Percentiles rank a stretch among this genome's conserved stretches.
phyloP scores from a whole-genome alignment of 2,329 filamentous ascomycete species.

The Apiospora aurea region DNA sequence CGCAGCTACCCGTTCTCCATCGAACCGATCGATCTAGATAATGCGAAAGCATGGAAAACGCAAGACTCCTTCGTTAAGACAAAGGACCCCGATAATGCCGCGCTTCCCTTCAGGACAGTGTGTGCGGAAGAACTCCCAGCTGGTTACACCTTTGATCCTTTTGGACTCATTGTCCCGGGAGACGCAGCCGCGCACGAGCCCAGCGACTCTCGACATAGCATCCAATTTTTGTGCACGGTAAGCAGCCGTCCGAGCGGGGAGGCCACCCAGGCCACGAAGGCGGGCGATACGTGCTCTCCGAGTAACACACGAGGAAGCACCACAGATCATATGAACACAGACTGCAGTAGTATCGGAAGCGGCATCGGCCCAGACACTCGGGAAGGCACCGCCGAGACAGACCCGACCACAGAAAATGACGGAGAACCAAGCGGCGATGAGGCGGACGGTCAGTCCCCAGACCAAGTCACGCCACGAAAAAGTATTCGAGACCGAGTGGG shows the following conservation, averaged over 20 bases:
- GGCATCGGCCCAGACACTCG: slow-evolving; percentile 11
- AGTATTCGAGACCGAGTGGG: background rate
- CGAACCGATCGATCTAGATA: slow-evolving; percentile 22
- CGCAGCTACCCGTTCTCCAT: slow-evolving; percentile 15
- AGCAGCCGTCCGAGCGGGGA: background rate
- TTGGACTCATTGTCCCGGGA: slow-evolving; percentile 18
- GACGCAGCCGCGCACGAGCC: background rate
- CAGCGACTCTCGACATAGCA: slow-evolving; percentile 17
- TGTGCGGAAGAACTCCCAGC: slow-evolving; percentile 4
- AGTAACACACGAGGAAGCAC: background rate
- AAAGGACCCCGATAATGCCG: slow-evolving; percentile 7
- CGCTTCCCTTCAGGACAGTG: slow-evolving; percentile 11
- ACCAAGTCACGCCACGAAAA: background rate
- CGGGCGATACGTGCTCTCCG: background rate
- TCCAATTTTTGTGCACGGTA: background rate
- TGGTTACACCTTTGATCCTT: slow-evolving; percentile 19
- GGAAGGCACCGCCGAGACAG: slow-evolving; percentile 12
- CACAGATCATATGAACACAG: slow-evolving; percentile 14
- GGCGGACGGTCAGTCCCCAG: background rate
- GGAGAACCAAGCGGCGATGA: slow-evolving; percentile 16
- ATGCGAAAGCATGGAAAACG: slow-evolving; percentile 19
- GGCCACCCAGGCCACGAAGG: background rate
- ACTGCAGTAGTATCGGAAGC: slow-evolving; percentile 15
- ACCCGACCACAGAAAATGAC: background rate
- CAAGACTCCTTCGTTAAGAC: slow-evolving; percentile 10